phyloP scores from a whole-genome alignment of 768 basidiomycete genomes.

The Fomitopsis serialis region DNA sequence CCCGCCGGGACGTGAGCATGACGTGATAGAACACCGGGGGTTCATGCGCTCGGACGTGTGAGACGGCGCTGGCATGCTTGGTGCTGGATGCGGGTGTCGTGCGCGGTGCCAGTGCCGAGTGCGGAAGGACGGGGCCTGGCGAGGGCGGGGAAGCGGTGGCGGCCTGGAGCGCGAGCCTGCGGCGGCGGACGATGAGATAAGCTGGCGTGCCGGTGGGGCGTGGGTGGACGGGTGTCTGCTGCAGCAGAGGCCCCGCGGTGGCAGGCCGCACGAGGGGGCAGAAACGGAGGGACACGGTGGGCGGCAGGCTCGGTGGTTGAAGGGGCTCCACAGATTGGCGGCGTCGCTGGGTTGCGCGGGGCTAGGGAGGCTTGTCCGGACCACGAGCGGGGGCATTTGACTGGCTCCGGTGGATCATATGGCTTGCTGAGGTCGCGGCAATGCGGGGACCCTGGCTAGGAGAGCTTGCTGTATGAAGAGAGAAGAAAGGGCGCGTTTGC shows the following conservation, averaged over 20 bases:
- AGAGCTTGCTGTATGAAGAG: not conserved
- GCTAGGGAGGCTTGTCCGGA: not conserved
- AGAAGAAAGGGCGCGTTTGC: not conserved
- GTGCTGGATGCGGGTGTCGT: not conserved
- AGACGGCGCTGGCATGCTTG: not conserved
- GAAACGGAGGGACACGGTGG: not conserved
- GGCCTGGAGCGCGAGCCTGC: not conserved
- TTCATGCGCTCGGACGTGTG: conserved; percentile 3
- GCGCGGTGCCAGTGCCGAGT: not conserved
- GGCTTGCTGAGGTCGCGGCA: not conserved
- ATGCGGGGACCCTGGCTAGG: not conserved
- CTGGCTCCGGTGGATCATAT: not conserved
- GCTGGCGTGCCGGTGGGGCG: not conserved
- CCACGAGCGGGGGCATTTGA: not conserved
- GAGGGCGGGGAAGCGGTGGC: not conserved
- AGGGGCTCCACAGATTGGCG: not conserved
- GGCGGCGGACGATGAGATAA: not conserved
- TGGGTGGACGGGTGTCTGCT: not conserved
- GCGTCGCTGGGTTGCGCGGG: not conserved
- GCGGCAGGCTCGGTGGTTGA: not conserved
- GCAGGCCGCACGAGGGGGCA: not conserved
- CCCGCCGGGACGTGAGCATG: not conserved
- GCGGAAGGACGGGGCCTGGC: not conserved
- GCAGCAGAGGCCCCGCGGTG: not conserved
- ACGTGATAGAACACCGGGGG: conserved; percentile 2